These are phyloP conservation scores for Berkeleyomyces rouxiae DNA, from an alignment of 2,329 filamentous ascomycete species.

Conservation along the genomic window DNA sequence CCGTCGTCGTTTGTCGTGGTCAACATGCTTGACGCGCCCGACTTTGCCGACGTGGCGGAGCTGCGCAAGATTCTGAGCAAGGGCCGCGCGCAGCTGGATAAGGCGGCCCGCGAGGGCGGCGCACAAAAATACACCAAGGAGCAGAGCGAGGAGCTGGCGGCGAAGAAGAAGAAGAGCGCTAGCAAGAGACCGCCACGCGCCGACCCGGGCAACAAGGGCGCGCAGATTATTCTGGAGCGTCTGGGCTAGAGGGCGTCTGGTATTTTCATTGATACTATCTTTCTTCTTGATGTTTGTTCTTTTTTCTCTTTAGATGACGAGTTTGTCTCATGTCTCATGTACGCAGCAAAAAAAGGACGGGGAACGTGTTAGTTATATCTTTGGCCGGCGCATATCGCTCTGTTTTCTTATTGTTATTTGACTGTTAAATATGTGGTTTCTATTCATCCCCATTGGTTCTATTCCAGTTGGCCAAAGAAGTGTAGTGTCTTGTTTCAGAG, in stretches of 20 bases:
- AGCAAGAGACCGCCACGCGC: constrained; percentile 20
- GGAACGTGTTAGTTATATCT: constrained; percentile 3
- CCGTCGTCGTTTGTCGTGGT: constrained; percentile 76
- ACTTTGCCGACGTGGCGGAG: constrained; percentile 50
- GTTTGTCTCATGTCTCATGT: constrained; percentile 2
- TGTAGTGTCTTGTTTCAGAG: neutral
- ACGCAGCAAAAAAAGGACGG: constrained; percentile 2
- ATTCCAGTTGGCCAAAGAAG: neutral
- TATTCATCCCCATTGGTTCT: neutral
- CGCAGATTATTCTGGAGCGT: constrained; percentile 43
- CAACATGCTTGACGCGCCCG: constrained; percentile 57
- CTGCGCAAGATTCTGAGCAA: constrained; percentile 55
- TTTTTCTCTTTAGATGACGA: constrained; percentile 1
- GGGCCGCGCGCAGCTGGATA: constrained; percentile 53
- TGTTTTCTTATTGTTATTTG: constrained; percentile 6
- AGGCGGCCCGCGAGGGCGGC: constrained; percentile 45
- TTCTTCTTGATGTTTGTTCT: constrained; percentile 5
- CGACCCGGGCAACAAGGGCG: constrained; percentile 40
- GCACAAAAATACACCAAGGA: constrained; percentile 34
- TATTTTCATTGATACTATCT: neutral
- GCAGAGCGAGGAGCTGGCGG: constrained; percentile 29
- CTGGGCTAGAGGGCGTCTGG: constrained; percentile 21
- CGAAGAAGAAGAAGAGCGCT: constrained; percentile 27
- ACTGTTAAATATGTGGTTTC: neutral
- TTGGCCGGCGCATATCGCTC: constrained; percentile 9